Base-by-base conservation (phyloP, 2,329 filamentous ascomycete genomes). In the Epichloe typhina region DNA sequence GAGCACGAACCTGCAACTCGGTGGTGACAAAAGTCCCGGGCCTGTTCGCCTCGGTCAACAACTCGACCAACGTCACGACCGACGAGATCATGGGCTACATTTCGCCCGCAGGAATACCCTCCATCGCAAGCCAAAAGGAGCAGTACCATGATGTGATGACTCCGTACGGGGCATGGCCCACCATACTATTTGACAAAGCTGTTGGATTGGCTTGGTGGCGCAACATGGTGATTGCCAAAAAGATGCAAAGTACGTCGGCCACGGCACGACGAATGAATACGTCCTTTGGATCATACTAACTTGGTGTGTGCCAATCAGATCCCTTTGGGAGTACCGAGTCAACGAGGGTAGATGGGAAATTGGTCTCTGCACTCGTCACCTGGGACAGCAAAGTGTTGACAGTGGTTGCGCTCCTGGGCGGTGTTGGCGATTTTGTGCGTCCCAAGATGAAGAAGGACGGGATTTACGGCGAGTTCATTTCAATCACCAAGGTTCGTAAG, bases 301-400 rank as follows among this genome's bases (percentile, higher is more conserved):
- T 31, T 5, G 9, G 8, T 31, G 38, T n/a, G 33, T 21, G n/a
- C 12, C 3, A 21, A 23, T 6, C 13, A 68, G 66, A 67, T 50
- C 62, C 62, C 0, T 71, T 67, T 21, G 69, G 69, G 11, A 50
- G 45, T 26, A 70, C 67, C 2, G 69, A 71, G 54, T 66, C 66
- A 1, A 65, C 65, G 5, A 59, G 66, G 15, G 54, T 68, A 1
- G 68, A 72, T 47, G 69, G 69, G 9, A 60, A 64, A 11, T 59
- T 61, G 0, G 63, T 69, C 17, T 69, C 67, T 1, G 64, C 66
- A 1, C 63, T 71, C 5, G 58, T 71, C 3, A 69, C 66, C 1
- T 72, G 69, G 69, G 69, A 71, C 47, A 70, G 68, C 55, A 72
- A 72, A 50, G 57, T 71, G 7, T 66, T 66, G 9, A 72, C 67